Evolutionary conservation across 1,284 basidiomycete species (phyloP).

Genomic region (Puccinia hordei): DNA sequence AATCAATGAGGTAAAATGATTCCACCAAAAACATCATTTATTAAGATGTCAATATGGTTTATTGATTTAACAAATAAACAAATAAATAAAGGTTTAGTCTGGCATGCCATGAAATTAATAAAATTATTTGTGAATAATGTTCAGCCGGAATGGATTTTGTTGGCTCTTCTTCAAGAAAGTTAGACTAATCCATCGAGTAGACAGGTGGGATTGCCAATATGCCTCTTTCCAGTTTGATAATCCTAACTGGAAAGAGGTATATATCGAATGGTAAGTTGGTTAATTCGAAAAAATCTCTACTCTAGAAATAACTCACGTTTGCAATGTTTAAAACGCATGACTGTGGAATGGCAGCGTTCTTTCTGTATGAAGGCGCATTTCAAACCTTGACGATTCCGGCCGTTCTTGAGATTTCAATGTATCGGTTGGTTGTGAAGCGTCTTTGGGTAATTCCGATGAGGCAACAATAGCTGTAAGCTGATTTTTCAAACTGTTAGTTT

Average conservation of each 20-base stretch:
- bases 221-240: neutral
- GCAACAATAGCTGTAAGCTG: slow-evolving; percentile 17
- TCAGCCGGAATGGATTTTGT: no score
- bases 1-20: no score
- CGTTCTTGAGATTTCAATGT: neutral
- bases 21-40: neutral
- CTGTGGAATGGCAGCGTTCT: neutral
- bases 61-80: neutral
- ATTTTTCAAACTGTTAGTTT: neutral
- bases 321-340: neutral
- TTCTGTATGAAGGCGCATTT: neutral
- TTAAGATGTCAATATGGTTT: neutral
- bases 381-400: neutral
- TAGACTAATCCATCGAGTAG: no score
- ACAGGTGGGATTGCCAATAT: no score
- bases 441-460: neutral
- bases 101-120: neutral
- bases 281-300: neutral
- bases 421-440: neutral
- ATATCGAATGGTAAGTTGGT: neutral
- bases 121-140: no score
- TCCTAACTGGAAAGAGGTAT: neutral
- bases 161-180: neutral
- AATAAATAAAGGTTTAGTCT: no score
- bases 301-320: neutral